Evolutionary conservation across 2,329 filamentous ascomycete genomes (phyloP), one percentile per base, ranked within the genome.

Genomic region (Hypoxylon sp.): DNA sequence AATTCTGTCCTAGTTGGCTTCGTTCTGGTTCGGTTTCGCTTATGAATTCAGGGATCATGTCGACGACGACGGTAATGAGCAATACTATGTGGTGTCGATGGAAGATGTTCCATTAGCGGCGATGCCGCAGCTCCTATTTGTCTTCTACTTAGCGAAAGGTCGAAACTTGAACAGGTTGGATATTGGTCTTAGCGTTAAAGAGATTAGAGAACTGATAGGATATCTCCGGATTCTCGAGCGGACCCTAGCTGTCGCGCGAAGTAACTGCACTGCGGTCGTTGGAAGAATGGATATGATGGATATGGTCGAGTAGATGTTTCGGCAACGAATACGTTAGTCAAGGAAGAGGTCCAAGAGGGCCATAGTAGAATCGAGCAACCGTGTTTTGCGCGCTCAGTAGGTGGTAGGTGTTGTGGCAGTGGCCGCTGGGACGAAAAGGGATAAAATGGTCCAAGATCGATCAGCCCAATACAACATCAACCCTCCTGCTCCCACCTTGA

Each of bases 401-500:
- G 37, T 6, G 11, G 15, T n/a, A 10, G 35, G 11, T 41, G 37
- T n/a, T n/a, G 9, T 1, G 10, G 20, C 10, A 13, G 11, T 41
- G 20, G 20, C 13, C 9, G 17, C 11, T 23, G 37, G 37, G 17
- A 21, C 20, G 2, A 41, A 41, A 57, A 43, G 29, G 42, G 43
- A 33, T 42, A 42, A 42, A 42, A 13, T 42, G 20, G 38, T 20
- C 21, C 20, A 15, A 18, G 31, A 26, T 38, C 35, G 17, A 21
- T 38, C 50, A 40, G 26, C 11, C 18, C 37, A 48, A 21, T 4
- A 27, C 35, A 38, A 11, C 15, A 6, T 18, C 11, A 9, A 13
- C 18, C 33, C 38, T 49, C 55, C 48, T 48, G 43, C 46, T 23
- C 48, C n/a, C n/a, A n/a, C 15, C 17, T 18, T 11, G 17, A 13